Evolutionary conservation across 1,139 yeast species (phyloP), one percentile per base, ranked within the genome.

Genomic region (Pichia cactophila): DNA sequence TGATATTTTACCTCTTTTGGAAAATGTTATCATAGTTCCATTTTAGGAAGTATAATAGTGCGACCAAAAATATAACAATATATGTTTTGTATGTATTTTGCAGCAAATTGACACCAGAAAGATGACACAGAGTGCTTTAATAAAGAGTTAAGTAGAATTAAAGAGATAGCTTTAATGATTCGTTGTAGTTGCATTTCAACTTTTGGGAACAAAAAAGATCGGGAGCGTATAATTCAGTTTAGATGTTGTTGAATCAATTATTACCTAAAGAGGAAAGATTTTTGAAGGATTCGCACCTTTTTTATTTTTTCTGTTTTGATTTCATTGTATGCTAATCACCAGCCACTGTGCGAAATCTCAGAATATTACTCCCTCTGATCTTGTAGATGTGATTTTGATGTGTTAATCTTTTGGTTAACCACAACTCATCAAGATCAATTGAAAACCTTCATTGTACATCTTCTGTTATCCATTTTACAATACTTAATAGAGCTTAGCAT

Each of bases 301-400:
- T 23, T 23, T 23, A 23, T 16, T 16, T 38, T 38, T 23, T 44
- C 43, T 44, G 47, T 42, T 42, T 26, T 42, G 45, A 38, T 44
- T 44, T 39, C 40, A 28, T 44, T 44, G 39, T 39, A 20, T 43
- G 44, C 38, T 16, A 37, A 20, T 14, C 14, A 40, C 42, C 42
- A 38, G 41, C 41, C 41, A 38, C 41, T 12, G 38, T 35, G 38
- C 20, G 38, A 17, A 35, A 10, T 35, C 38, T 35, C 20, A 35
- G 12, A 35, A 35, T 6, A 16, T 35, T 11, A 7, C 9, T 35
- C 11, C 8, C 11, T 16, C 38, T 35, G 38, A 35, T 35, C 38
- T 35, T 17, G 38, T 2, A 23, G 23, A 9, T 35, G 23, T 23
- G 23, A 35, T 35, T 2, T 16, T 35, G 7, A 5, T 4, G 5